These are phyloP conservation scores for Kodamaea kaohsiungensis DNA, from an alignment of 805 yeast genomes.

Conservation along the genomic window DNA sequence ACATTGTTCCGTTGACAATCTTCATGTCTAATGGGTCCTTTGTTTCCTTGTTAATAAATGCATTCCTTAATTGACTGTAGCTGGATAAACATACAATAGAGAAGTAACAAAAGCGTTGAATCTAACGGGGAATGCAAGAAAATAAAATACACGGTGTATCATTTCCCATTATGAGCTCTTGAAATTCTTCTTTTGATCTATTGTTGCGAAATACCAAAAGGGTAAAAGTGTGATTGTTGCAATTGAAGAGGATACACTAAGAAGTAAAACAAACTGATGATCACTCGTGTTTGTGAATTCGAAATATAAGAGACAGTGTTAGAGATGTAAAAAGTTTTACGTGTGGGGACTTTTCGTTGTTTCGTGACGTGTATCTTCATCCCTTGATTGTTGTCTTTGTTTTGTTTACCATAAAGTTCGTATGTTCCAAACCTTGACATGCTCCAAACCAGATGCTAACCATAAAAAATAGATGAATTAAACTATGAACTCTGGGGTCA, in stretches of 20 bases:
- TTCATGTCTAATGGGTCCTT: neutral
- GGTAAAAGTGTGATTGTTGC: too few relatives aligned
- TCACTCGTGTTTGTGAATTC: too few relatives aligned
- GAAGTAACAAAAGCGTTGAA: neutral
- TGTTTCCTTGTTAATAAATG: neutral
- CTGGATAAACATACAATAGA: too few relatives aligned
- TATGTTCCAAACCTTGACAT: neutral
- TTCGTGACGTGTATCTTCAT: too few relatives aligned
- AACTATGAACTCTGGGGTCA: neutral
- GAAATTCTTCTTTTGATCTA: neutral
- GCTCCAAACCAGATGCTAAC: neutral
- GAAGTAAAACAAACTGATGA: too few relatives aligned
- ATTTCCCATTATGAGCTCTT: neutral
- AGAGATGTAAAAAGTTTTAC: too few relatives aligned
- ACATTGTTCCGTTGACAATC: conserved; percentile 2
- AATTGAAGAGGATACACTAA: too few relatives aligned
- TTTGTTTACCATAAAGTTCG: neutral
- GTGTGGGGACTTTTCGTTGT: too few relatives aligned
- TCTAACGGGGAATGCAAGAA: neutral
- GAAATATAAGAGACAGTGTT: too few relatives aligned
- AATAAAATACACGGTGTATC: neutral
- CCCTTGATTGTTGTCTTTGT: neutral
- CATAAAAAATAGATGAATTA: neutral
- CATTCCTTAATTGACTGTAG: neutral
- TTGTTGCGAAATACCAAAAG: neutral